Evolutionary conservation across 169 alveolate species (phyloP), one percentile per base, ranked within the genome.

Genomic region (Besnoitia besnoiti): DNA sequence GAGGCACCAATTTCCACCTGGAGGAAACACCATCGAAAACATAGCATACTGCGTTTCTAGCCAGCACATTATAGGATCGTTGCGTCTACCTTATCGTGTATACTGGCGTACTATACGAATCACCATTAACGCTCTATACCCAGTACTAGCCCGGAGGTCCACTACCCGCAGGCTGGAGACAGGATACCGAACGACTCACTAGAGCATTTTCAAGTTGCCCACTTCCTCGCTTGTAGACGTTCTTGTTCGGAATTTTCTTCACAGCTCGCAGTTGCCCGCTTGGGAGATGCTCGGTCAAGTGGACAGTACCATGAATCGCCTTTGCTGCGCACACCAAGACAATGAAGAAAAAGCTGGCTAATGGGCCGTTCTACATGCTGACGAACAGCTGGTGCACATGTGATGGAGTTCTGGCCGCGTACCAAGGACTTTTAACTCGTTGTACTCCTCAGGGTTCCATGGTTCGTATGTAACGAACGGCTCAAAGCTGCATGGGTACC

Each of bases 271-370:
- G 89, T 51, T 90, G 44, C 79, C 76, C 40, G 42, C 85, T 30
- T 0, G 90, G 91, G 14, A 55, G 51, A 51, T 90, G 90, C 42
- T 90, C 93, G 21, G 80, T 47, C 50, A 90, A 37, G 62, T 44
- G 61, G 47, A 90, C 94, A 12, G 62, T 47, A 51, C 94, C 94
- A 27, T 90, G 94, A 40, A 90, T 90, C 33, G 94, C 94, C 39
- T 73, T 62, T 4, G 92, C 85, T 61, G 92, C 1, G 47, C 19
- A 21, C 35, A 46, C 51, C 44, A 47, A 37, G 61, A 24, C 46
- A 49, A n/a, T n/a, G n/a, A n/a, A n/a, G n/a, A n/a, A n/a, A n/a
- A n/a, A n/a, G n/a, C n/a, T n/a, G n/a, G n/a, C n/a, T n/a, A n/a
- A n/a, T n/a, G n/a, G n/a, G n/a, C n/a, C n/a, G n/a, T n/a, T n/a